A percentile compares a stretch with the other conserved stretches of the same genome.
phyloP scores from a whole-genome alignment of 805 yeast species.

The Dipodascus geniculatus region DNA sequence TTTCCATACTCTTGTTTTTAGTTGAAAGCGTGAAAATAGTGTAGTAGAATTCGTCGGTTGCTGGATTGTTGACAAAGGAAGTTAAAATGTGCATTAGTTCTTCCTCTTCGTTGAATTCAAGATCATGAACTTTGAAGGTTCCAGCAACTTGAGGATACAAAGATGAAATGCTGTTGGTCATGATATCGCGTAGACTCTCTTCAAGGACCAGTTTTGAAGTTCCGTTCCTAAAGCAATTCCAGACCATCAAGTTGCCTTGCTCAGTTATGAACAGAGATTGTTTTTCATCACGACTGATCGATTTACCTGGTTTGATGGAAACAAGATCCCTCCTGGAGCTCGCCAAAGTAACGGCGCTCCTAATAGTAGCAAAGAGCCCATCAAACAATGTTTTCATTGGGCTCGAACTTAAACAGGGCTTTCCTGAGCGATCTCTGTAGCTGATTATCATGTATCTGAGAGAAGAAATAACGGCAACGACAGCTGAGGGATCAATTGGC shows the following conservation, averaged over 20 bases:
- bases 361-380: constrained; percentile 20
- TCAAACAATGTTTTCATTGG: constrained; percentile 20
- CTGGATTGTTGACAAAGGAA: constrained; percentile 28
- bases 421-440: constrained; percentile 58
- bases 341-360: constrained; percentile 17
- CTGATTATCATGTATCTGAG: constrained; percentile 54
- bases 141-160: constrained; percentile 42
- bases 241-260: constrained; percentile 35
- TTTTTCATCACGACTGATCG: constrained; percentile 40
- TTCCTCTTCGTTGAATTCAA: constrained; percentile 37
- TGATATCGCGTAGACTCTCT: constrained; percentile 24
- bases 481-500: constrained; percentile 63
- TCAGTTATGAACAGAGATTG: constrained; percentile 30
- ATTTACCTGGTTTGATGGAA: constrained; percentile 43
- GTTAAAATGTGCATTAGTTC: constrained; percentile 39
- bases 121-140: constrained; percentile 47
- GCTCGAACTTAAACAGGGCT: constrained; percentile 28
- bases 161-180: constrained; percentile 32
- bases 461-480: constrained; percentile 55
- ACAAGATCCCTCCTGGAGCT: constrained; percentile 35
- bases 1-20: constrained; percentile 32
- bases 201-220: constrained; percentile 30
- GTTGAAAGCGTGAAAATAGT: constrained; percentile 44
- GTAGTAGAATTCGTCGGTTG: constrained; percentile 26
- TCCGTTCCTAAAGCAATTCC: constrained; percentile 39